A percentile compares a stretch with the other conserved stretches of the same genome.
phyloP scores from a whole-genome alignment of 1,139 yeast genomes.

The Saccharomycopsis hybrid region DNA sequence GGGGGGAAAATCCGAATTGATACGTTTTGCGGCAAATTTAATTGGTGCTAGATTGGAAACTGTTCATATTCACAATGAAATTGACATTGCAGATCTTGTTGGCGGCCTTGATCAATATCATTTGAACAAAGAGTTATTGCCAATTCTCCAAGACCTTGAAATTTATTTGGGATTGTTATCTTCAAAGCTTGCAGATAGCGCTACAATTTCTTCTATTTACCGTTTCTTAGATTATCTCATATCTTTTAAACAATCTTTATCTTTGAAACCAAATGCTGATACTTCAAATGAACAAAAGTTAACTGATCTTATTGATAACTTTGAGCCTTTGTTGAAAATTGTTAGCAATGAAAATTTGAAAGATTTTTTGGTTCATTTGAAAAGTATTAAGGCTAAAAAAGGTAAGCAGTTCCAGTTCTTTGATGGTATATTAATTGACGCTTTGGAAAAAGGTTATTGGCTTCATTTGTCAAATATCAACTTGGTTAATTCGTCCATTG shows the following conservation, averaged over 20 bases:
- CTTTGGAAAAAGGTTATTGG: conserved; percentile 92
- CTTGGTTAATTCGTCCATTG: conserved; percentile 88
- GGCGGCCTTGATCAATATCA: conserved; percentile 98
- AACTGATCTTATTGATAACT: not conserved
- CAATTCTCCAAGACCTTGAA: conserved; percentile 26
- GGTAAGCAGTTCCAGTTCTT: conserved; percentile 31
- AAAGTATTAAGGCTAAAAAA: conserved; percentile 2
- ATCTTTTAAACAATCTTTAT: not conserved
- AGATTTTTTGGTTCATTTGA: not conserved
- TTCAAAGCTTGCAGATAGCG: not conserved
- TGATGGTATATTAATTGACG: conserved; percentile 88
- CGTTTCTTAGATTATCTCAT: conserved; percentile 12
- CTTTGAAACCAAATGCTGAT: not conserved
- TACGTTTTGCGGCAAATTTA: conserved; percentile 60
- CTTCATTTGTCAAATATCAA: conserved; percentile 91
- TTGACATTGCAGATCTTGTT: conserved; percentile 91
- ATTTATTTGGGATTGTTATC: conserved; percentile 1
- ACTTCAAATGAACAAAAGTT: not conserved
- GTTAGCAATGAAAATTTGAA: not conserved
- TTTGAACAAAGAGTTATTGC: conserved; percentile 47
- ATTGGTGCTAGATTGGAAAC: conserved; percentile 73
- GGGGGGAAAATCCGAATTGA: conserved; percentile 78
- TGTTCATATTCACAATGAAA: conserved; percentile 91
- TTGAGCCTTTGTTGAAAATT: conserved; percentile 1
- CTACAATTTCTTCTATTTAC: conserved; percentile 1